Evolutionary conservation across 2,329 filamentous ascomycete genomes (phyloP).

Genomic region (Nothophaeocryptopus gaeumannii): DNA sequence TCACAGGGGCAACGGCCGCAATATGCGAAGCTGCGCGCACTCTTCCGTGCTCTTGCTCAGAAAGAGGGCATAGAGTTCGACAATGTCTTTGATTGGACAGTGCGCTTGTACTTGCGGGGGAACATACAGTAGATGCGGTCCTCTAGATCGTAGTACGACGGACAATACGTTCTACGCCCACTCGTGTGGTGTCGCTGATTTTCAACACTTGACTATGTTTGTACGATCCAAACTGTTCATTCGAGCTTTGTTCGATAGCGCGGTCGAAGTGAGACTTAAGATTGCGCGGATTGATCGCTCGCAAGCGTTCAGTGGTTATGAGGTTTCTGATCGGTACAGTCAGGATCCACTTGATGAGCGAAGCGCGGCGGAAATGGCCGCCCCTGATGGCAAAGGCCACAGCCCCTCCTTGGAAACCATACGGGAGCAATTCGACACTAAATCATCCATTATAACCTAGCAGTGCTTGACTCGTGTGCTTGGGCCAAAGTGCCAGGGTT

Average conservation of each 20-base stretch:
- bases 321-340: not conserved
- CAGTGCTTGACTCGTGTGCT: not conserved
- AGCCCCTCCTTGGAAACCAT: not conserved
- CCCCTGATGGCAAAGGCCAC: not conserved
- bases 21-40: constrained; percentile 4
- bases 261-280: not conserved
- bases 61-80: constrained; percentile 10
- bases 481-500: not conserved
- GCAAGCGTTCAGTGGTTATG: not conserved
- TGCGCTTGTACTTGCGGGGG: constrained; percentile 1
- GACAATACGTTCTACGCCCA: not conserved
- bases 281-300: not conserved
- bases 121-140: constrained; percentile 1
- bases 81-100: constrained; percentile 10
- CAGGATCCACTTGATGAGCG: not conserved
- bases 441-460: constrained; percentile 1
- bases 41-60: constrained; percentile 5
- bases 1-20: constrained; percentile 2
- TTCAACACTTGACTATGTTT: not conserved
- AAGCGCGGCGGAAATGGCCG: not conserved
- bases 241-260: not conserved
- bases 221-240: not conserved
- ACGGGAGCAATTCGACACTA: not conserved
- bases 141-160: not conserved
- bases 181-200: not conserved